Percentiles rank a stretch among this genome's conserved stretches.
Conservation (phyloP, 441 rosid genomes). For the Croton laevigatus region DNA sequence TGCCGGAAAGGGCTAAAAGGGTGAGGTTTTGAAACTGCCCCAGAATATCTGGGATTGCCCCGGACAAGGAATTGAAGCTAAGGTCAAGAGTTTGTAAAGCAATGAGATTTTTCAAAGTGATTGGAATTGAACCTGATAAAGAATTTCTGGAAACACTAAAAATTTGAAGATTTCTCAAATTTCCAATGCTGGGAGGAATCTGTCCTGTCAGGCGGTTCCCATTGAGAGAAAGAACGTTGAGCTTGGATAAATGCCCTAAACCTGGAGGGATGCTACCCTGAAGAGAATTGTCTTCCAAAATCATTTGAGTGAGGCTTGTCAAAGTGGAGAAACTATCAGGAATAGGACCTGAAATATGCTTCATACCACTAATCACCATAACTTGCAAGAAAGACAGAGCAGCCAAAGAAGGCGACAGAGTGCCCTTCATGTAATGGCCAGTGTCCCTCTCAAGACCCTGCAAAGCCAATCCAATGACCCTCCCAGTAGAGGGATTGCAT, state of each 20-base stretch:
- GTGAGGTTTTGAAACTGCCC: constrained; percentile 53
- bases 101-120: constrained; percentile 43
- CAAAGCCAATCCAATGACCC: constrained; percentile 58
- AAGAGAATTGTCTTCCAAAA: constrained; percentile 74
- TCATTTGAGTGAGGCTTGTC: constrained; percentile 47
- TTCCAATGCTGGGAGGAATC: constrained; percentile 68
- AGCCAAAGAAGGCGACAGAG: constrained; percentile 67
- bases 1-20: constrained; percentile 59
- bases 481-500: constrained; percentile 66
- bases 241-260: constrained; percentile 49
- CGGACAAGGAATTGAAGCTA: constrained; percentile 71
- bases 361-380: constrained; percentile 65
- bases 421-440: constrained; percentile 70
- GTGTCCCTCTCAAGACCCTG: constrained; percentile 47
- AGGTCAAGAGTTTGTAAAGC: constrained; percentile 70
- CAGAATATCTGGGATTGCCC: constrained; percentile 55
- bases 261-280: constrained; percentile 61
- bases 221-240: constrained; percentile 52
- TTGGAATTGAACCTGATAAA: constrained; percentile 68
- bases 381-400: constrained; percentile 53
- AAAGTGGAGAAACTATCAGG: constrained; percentile 58
- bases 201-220: constrained; percentile 67
- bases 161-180: constrained; percentile 39
- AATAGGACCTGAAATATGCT: constrained; percentile 70
- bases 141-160: constrained; percentile 58